Percentiles rank a stretch among this genome's conserved stretches.
Conservation (phyloP, 371 early-diverging fungal species). For the Rhizopus stolonifer region DNA sequence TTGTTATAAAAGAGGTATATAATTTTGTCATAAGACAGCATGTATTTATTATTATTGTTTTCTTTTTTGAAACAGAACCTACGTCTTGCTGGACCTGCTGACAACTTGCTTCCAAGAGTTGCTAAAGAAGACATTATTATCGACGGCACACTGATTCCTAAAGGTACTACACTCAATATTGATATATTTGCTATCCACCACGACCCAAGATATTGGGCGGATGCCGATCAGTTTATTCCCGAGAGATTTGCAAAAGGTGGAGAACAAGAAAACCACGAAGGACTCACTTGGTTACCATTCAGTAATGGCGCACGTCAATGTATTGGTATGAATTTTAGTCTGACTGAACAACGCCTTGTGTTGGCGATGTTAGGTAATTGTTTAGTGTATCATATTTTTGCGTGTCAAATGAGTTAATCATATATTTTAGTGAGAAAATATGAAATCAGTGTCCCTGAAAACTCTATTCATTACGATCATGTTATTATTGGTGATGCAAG, state of each 20-base stretch:
- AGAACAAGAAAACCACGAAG: constrained; percentile 26
- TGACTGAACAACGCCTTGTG: constrained; percentile 54
- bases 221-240: constrained; percentile 48
- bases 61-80: constrained; percentile 13
- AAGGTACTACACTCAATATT: constrained; percentile 11
- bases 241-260: constrained; percentile 49
- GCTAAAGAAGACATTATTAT: constrained; percentile 9
- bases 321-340: constrained; percentile 58
- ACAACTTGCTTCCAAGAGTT: constrained; percentile 16
- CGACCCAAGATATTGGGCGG: constrained; percentile 36
- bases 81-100: constrained; percentile 12
- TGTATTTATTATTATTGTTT: too few relatives aligned
- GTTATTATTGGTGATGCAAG: too few relatives aligned
- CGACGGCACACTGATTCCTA: constrained; percentile 11
- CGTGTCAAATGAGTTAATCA: neutral
- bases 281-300: constrained; percentile 51
- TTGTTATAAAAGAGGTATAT: constrained; percentile 36
- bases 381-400: too few relatives aligned
- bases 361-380: constrained; percentile 51
- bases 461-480: too few relatives aligned
- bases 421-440: constrained; percentile 3
- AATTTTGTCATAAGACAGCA: too few relatives aligned
- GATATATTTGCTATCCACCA: constrained; percentile 20
- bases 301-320: constrained; percentile 55
- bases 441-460: too few relatives aligned